Percentiles rank a stretch among this genome's conserved stretches.
Conservation (phyloP, 2,329 filamentous ascomycete genomes). For the Curvularia hawaiiensis region DNA sequence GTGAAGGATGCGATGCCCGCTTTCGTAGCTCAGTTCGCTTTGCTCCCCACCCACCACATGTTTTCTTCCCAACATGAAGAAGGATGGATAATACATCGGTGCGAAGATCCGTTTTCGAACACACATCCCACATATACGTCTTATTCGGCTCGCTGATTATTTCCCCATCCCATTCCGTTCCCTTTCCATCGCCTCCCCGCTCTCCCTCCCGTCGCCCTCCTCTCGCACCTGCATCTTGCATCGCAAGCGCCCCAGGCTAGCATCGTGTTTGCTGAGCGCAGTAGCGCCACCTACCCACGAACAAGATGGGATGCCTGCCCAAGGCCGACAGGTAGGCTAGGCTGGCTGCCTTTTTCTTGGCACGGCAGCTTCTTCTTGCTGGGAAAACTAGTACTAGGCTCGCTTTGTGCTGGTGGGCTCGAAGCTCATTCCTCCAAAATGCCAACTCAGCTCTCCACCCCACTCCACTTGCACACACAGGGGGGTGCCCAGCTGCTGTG, state of each 20-base stretch:
- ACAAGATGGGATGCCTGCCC: too few relatives aligned
- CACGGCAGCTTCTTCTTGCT: too few relatives aligned
- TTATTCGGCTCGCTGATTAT: conserved; percentile 3
- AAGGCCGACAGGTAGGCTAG: too few relatives aligned
- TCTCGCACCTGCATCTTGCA: conserved; percentile 4
- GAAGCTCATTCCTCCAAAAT: conserved; percentile 6
- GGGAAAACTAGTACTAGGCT: conserved; percentile 7
- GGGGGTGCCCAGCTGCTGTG: not conserved
- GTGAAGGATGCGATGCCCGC: too few relatives aligned
- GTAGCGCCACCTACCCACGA: too few relatives aligned
- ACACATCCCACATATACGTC: not conserved
- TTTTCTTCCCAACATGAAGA: not conserved
- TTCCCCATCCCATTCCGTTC: too few relatives aligned
- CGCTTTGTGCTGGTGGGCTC: conserved; percentile 4
- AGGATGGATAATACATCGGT: conserved; percentile 1
- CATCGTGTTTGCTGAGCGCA: too few relatives aligned
- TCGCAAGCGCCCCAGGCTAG: too few relatives aligned
- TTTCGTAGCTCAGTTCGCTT: too few relatives aligned
- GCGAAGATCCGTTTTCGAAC: conserved; percentile 7
- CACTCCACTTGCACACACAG: not conserved
- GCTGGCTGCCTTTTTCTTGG: too few relatives aligned
- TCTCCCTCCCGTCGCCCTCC: not conserved
- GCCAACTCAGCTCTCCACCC: conserved; percentile 11
- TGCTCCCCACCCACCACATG: too few relatives aligned
- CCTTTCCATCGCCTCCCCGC: conserved; percentile 1